phyloP scores from a whole-genome alignment of 1,284 basidiomycete species.

The Cutaneotrichosporon arboriforme region DNA sequence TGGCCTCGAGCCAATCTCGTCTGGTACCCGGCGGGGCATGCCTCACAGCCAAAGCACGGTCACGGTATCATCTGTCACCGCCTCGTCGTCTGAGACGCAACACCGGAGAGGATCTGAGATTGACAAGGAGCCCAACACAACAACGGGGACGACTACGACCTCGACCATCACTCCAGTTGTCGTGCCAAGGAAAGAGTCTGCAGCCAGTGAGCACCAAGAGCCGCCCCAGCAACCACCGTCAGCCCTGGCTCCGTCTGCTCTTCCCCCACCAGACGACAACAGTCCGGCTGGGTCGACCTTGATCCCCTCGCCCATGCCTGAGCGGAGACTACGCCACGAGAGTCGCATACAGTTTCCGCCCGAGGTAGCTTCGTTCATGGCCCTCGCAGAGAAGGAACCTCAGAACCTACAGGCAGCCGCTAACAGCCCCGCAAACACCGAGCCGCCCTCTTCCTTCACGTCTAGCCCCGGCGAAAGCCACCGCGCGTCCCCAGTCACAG shows the following conservation, averaged over 20 bases:
- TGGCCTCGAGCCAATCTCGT: constrained; percentile 30
- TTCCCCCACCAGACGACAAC: constrained; percentile 4
- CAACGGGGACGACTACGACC: not conserved
- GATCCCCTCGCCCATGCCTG: constrained; percentile 37
- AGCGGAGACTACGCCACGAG: constrained; percentile 31
- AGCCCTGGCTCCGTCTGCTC: constrained; percentile 8
- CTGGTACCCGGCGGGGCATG: constrained; percentile 20
- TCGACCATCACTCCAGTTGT: not conserved
- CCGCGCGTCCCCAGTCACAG: constrained; percentile 14
- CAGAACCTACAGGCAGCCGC: not conserved
- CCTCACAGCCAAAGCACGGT: constrained; percentile 34
- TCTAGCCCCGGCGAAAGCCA: constrained; percentile 11
- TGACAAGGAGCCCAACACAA: constrained; percentile 20
- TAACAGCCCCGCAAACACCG: not conserved
- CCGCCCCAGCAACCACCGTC: constrained; percentile 1
- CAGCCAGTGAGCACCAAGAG: not conserved
- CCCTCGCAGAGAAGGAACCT: constrained; percentile 27
- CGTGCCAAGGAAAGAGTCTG: too few species aligned
- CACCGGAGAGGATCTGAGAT: constrained; percentile 35
- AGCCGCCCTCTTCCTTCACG: constrained; percentile 4
- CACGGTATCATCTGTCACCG: constrained; percentile 18
- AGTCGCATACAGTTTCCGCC: constrained; percentile 41
- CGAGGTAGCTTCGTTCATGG: constrained; percentile 41
- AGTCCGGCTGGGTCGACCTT: constrained; percentile 16
- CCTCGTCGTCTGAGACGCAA: constrained; percentile 12